Evolutionary conservation across 129 eudicot species (phyloP).

Genomic region (Centrapalus pauciflorus): DNA sequence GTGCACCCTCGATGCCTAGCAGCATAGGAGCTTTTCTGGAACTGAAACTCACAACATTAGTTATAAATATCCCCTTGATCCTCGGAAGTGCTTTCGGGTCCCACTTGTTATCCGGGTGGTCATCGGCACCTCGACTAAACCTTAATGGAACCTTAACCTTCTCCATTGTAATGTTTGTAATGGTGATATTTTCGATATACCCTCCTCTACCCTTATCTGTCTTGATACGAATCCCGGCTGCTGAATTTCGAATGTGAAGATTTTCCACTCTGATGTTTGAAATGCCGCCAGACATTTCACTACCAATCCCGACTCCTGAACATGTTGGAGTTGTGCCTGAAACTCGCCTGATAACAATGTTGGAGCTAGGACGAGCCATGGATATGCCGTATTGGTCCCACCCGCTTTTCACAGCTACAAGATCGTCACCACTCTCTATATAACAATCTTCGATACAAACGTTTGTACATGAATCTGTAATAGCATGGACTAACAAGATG

Average conservation of each 20-base stretch:
- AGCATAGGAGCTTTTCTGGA: conserved; percentile 68
- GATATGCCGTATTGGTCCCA: conserved; percentile 96
- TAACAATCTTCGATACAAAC: conserved; percentile 95
- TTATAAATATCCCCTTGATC: conserved; percentile 58
- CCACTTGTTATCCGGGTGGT: conserved; percentile 83
- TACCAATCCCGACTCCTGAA: conserved; percentile 95
- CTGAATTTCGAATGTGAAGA: conserved; percentile 66
- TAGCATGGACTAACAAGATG: background rate
- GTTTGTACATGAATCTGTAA: conserved; percentile 77
- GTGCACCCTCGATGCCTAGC: conserved; percentile 72
- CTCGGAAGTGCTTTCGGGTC: conserved; percentile 75
- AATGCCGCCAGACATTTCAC: conserved; percentile 98
- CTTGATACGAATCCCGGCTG: conserved; percentile 88
- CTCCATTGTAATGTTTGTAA: conserved; percentile 64
- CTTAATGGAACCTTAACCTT: conserved; percentile 83
- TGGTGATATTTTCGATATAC: conserved; percentile 65
- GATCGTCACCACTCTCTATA: conserved; percentile 96
- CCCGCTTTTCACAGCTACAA: conserved; percentile 93
- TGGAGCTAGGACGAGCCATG: conserved; percentile 74
- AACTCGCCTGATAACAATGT: conserved; percentile 72
- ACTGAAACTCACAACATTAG: conserved; percentile 58
- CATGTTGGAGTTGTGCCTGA: conserved; percentile 98
- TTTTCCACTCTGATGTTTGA: conserved; percentile 62
- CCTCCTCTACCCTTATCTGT: conserved; percentile 97
- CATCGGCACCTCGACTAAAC: conserved; percentile 89